phyloP scores from a whole-genome alignment of 139 green algal genomes.

The Micractinium sp. region DNA sequence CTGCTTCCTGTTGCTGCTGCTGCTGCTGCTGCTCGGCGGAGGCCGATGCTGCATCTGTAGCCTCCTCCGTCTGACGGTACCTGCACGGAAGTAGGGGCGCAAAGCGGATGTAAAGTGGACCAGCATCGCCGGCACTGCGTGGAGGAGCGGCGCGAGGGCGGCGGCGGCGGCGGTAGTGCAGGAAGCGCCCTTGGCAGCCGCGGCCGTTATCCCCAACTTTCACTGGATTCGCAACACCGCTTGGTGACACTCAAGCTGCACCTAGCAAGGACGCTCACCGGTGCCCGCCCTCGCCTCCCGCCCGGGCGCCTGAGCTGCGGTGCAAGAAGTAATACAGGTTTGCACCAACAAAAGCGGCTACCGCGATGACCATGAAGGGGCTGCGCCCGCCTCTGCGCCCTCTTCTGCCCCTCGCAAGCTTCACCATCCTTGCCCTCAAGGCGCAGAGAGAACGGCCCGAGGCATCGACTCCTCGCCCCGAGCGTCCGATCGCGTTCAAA shows the following conservation, averaged over 20 bases:
- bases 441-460: background rate
- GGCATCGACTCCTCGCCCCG: no score
- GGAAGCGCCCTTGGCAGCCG: background rate
- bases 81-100: background rate
- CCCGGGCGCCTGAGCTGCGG: no score
- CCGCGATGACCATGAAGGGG: background rate
- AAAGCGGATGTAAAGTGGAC: background rate
- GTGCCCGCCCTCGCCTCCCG: background rate
- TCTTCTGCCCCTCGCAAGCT: background rate
- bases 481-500: no score
- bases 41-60: background rate
- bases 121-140: background rate
- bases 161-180: background rate
- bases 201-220: background rate
- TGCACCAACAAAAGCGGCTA: background rate
- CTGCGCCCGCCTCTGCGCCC: background rate
- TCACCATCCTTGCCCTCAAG: background rate
- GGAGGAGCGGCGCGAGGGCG: background rate
- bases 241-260: background rate
- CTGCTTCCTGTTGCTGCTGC: background rate
- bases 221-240: background rate
- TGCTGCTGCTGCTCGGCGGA: background rate
- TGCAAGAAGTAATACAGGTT: conserved; percentile 7
- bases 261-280: background rate
- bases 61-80: conserved; percentile 9